Percentiles rank a stretch among this genome's conserved stretches.
Conservation (phyloP, 2,329 filamentous ascomycete genomes). For the Paracoccidioides brasiliensis region DNA sequence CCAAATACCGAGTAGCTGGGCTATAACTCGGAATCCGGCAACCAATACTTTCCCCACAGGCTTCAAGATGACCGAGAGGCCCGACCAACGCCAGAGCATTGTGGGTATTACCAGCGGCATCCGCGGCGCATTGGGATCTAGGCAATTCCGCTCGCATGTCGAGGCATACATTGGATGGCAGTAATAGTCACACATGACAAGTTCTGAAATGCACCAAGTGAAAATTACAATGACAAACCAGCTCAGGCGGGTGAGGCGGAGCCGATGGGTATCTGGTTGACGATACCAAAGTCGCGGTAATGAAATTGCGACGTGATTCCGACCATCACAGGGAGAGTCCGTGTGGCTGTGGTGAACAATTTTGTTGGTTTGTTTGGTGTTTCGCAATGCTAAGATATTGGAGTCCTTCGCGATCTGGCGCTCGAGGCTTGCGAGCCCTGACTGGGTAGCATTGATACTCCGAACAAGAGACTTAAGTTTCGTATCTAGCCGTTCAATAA, state of each 20-base stretch:
- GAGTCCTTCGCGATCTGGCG: slow-evolving; percentile 22
- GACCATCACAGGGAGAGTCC: slow-evolving; percentile 14
- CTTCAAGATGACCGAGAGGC: slow-evolving; percentile 16
- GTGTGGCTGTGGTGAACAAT: slow-evolving; percentile 3
- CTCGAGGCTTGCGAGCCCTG: slow-evolving; percentile 28
- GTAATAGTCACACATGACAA: slow-evolving; percentile 37
- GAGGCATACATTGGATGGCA: slow-evolving; percentile 38
- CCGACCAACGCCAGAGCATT: slow-evolving; percentile 37
- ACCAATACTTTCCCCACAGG: slow-evolving; percentile 20
- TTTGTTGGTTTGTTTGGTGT: slow-evolving; percentile 8
- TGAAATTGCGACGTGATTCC: slow-evolving; percentile 21
- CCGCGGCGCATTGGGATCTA: slow-evolving; percentile 39
- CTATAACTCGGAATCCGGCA: slow-evolving; percentile 19
- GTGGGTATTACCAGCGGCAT: slow-evolving; percentile 45
- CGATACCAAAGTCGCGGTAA: slow-evolving; percentile 26
- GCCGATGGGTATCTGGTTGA: slow-evolving; percentile 16
- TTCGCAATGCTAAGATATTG: slow-evolving; percentile 8
- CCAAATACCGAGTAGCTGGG: slow-evolving; percentile 28
- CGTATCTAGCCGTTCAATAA: slow-evolving; percentile 26
- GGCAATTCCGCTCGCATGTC: slow-evolving; percentile 38
- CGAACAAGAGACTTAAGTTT: slow-evolving; percentile 29
- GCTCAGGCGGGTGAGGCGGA: slow-evolving; percentile 26
- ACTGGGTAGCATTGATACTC: slow-evolving; percentile 30
- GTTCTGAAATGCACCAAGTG: slow-evolving; percentile 39
- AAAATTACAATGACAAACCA: slow-evolving; percentile 30